phyloP scores from a whole-genome alignment of 371 early-diverging fungal genomes.

The Saksenaea vasiformis region DNA sequence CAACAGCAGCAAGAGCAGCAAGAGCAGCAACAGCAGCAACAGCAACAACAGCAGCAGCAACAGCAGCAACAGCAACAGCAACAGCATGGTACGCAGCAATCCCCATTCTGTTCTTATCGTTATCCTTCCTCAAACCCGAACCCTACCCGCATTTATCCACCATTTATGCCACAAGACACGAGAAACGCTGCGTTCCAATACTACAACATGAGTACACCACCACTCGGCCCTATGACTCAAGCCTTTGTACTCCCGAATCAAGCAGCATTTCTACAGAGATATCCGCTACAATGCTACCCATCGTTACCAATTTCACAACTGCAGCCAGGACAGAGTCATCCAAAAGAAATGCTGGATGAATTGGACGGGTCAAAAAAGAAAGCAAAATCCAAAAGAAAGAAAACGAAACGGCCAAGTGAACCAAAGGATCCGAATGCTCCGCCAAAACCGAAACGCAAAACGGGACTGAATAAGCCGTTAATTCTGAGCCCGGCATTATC shows the following conservation, averaged over 20 bases:
- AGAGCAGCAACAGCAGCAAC: constrained; percentile 13
- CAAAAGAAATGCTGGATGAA: background rate
- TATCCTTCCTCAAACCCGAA: background rate
- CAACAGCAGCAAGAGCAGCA: constrained; percentile 12
- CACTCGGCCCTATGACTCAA: constrained; percentile 1
- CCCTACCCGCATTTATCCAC: background rate
- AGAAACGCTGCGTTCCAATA: constrained; percentile 4
- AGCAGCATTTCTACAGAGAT: background rate
- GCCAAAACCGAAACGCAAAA: constrained; percentile 51
- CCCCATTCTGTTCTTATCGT: constrained; percentile 1
- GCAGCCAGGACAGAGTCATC: background rate
- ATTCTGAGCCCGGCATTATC: constrained; percentile 52
- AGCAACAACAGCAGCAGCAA: constrained; percentile 1
- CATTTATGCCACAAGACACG: constrained; percentile 3
- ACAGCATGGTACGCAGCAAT: constrained; percentile 8
- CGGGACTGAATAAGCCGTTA: constrained; percentile 53
- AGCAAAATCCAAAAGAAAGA: constrained; percentile 21
- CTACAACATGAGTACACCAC: constrained; percentile 2
- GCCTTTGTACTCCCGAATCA: constrained; percentile 1
- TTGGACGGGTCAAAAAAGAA: constrained; percentile 16
- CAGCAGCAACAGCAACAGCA: constrained; percentile 17
- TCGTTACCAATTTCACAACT: background rate
- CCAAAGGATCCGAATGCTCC: constrained; percentile 50
- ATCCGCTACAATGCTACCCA: background rate
- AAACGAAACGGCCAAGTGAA: constrained; percentile 17